Conservation (phyloP, 495 filamentous ascomycete genomes). For the Hypoxylon crocopeplum region DNA sequence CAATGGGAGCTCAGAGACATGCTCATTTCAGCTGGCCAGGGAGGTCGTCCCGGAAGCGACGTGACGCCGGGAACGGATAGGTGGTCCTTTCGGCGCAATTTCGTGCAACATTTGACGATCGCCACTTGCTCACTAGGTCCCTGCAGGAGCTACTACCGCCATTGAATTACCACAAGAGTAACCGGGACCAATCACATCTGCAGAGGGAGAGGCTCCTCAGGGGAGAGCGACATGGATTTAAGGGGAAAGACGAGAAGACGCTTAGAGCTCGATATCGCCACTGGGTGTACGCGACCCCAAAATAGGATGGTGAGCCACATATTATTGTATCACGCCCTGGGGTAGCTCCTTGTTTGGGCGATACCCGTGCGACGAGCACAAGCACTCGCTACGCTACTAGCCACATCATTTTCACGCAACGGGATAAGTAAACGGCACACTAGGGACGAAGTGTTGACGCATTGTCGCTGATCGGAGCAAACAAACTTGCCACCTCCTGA, state of each 20-base stretch:
- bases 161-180: conserved; percentile 5
- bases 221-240: conserved; percentile 14
- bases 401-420: conserved; percentile 21
- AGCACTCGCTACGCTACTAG: conserved; percentile 3
- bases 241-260: neutral
- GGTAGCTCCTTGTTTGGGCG: conserved; percentile 29
- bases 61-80: conserved; percentile 10
- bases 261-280: conserved; percentile 20
- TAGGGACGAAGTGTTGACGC: neutral
- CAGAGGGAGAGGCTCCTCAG: neutral
- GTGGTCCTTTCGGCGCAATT: conserved; percentile 21
- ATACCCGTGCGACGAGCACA: conserved; percentile 11
- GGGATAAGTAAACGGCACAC: neutral
- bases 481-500: conserved; percentile 18
- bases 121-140: conserved; percentile 26
- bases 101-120: conserved; percentile 2
- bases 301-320: conserved; percentile 26
- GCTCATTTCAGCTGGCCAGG: conserved; percentile 34
- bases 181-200: conserved; percentile 16
- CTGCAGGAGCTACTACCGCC: conserved; percentile 23
- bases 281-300: conserved; percentile 11
- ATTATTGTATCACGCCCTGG: conserved; percentile 29
- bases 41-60: conserved; percentile 18
- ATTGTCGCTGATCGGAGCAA: neutral
- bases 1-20: conserved; percentile 20